Conservation (phyloP, 2,329 filamentous ascomycete genomes). For the Fusarium luffae region DNA sequence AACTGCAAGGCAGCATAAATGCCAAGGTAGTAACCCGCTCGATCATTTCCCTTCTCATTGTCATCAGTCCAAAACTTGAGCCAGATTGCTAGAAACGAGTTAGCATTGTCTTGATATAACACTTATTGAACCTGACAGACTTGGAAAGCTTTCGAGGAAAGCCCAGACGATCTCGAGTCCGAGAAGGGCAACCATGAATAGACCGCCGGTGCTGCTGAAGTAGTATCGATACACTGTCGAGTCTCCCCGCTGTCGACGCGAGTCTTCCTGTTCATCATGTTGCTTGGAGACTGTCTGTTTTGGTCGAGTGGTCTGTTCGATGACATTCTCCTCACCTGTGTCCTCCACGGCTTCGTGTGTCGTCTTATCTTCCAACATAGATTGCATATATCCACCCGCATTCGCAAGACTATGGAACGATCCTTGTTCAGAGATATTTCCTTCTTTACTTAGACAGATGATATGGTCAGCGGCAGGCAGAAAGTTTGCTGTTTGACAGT, state of each 20-base stretch:
- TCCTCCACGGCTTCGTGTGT: not conserved
- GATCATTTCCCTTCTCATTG: conserved; percentile 10
- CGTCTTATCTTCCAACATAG: not conserved
- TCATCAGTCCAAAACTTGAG: conserved; percentile 48
- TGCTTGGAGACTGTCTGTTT: conserved; percentile 20
- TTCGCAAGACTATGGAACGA: conserved; percentile 37
- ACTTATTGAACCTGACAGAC: conserved; percentile 23
- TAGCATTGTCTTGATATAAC: not conserved
- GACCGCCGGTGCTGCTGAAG: conserved; percentile 44
- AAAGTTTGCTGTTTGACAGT: conserved; percentile 45
- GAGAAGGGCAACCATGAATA: conserved; percentile 39
- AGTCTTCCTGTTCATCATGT: conserved; percentile 20
- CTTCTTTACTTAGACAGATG: conserved; percentile 31
- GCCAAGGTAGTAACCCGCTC: conserved; percentile 41
- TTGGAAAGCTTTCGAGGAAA: conserved; percentile 47
- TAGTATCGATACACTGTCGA: conserved; percentile 46
- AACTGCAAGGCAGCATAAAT: conserved; percentile 43
- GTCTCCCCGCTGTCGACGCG: conserved; percentile 47
- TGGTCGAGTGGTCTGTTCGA: not conserved
- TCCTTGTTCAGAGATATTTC: conserved; percentile 49
- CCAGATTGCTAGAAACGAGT: conserved; percentile 45
- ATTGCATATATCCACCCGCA: conserved; percentile 19
- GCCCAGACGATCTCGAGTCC: conserved; percentile 42
- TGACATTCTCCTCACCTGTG: not conserved
- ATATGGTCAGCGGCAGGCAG: conserved; percentile 43